Base-by-base conservation (phyloP, 2,329 filamentous ascomycete species). In the Fusarium oligoseptatum region DNA sequence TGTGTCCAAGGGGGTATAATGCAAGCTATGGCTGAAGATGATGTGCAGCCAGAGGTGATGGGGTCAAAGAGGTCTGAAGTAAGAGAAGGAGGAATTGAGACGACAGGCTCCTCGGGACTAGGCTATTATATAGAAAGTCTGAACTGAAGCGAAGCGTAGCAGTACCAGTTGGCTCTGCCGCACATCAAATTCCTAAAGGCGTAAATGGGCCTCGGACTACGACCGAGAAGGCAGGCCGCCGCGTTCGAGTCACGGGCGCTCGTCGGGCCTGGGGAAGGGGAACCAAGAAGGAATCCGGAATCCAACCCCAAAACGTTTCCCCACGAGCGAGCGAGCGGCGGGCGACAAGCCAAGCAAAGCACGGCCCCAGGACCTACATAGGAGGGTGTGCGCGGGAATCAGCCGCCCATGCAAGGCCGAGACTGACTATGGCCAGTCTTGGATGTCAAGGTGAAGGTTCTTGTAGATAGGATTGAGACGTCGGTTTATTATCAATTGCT, bases 251-350 rank as follows among this genome's bases (percentile, higher is more conserved):
- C 64, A 73, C 70, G 73, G 62, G 60, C 66, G 45, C 60, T 62
- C 72, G 67, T 63, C 76, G 76, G 76, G 45, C 72, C 74, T 78
- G 76, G 76, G 76, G 76, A 78, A 75, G 72, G 43, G 67, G 57
- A 66, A 71, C 60, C 67, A 60, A 34, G 50, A 60, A 63, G 24
- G 63, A 58, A 67, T 34, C 48, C 60, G 58, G 57, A 48, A 64
- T 75, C 58, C 67, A 67, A 69, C 67, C 55, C 58, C 62, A 52
- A 58, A 65, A 50, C 52, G 52, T 56, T 65, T 58, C 63, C 63
- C 62, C 62, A 64, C 62, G 62, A 64, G 62, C 62, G 61, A 52
- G 61, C 43, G 45, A 32, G 45, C 34, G 32, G 15, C n/a, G 15
- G 34, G 36, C 9, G 32, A 32, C 37, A 45, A 45, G 43, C 43